These are phyloP conservation scores for Hymenoscyphus occultus DNA, from an alignment of 2,329 filamentous ascomycete species.

Conservation along the genomic window DNA sequence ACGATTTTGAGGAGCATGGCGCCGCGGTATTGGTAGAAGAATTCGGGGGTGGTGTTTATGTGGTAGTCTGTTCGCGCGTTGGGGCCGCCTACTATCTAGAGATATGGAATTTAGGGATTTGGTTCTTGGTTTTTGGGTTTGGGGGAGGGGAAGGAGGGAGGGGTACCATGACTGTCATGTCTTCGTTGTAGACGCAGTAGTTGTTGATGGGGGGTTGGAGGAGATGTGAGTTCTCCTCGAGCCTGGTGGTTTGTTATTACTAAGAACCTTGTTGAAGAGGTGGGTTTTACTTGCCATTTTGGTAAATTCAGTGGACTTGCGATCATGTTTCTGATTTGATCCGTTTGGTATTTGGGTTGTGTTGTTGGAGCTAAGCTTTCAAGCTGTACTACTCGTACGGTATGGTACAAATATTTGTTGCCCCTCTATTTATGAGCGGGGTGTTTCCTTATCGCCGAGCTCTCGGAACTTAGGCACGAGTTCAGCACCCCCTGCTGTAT, in stretches of 20 bases:
- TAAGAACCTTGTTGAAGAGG: neutral
- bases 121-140: constrained; percentile 7
- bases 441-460: neutral
- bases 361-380: neutral
- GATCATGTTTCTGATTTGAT: constrained; percentile 22
- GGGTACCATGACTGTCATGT: constrained; percentile 74
- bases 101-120: no score
- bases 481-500: neutral
- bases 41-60: constrained; percentile 94
- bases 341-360: neutral
- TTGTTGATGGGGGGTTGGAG: constrained; percentile 87
- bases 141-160: neutral
- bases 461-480: neutral
- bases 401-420: neutral
- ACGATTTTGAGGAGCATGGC: constrained; percentile 93
- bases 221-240: constrained; percentile 86
- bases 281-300: constrained; percentile 30
- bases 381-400: neutral
- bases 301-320: constrained; percentile 33
- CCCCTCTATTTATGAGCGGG: constrained; percentile 3
- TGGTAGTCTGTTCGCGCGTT: constrained; percentile 98
- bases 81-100: constrained; percentile 87
- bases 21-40: constrained; percentile 96
- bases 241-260: constrained; percentile 53
- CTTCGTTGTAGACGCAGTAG: constrained; percentile 89